These are phyloP conservation scores for Mycogone perniciosa DNA, from an alignment of 2,329 filamentous ascomycete genomes.

Conservation along the genomic window DNA sequence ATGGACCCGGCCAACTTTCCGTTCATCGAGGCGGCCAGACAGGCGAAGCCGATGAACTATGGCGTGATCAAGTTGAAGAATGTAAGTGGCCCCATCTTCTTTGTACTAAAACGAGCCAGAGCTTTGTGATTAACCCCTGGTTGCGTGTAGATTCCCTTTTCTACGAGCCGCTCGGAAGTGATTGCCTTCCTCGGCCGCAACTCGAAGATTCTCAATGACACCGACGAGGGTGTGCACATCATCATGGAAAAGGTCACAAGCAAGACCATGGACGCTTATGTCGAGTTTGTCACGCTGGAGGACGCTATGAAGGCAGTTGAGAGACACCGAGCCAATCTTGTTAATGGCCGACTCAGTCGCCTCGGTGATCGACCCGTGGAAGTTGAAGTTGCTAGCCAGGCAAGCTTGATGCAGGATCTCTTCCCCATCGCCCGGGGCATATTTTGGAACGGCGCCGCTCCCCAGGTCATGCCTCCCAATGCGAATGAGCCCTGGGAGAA, in stretches of 20 bases:
- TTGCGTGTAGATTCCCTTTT: conserved; percentile 46
- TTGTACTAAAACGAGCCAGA: neutral
- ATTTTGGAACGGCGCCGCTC: conserved; percentile 45
- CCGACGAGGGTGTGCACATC: conserved; percentile 53
- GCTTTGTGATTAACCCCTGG: neutral
- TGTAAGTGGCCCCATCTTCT: conserved; percentile 29
- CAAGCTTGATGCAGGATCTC: conserved; percentile 52
- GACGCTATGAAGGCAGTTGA: conserved; percentile 50
- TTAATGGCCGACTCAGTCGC: conserved; percentile 37
- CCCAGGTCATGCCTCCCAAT: conserved; percentile 32
- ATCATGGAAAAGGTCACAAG: conserved; percentile 58
- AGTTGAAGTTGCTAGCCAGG: conserved; percentile 50
- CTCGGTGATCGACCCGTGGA: conserved; percentile 54
- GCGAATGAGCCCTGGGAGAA: conserved; percentile 39
- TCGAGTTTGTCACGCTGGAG: conserved; percentile 48
- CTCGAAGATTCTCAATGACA: conserved; percentile 47
- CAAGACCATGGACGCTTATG: conserved; percentile 57
- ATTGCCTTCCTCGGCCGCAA: conserved; percentile 54
- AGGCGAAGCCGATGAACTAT: conserved; percentile 23
- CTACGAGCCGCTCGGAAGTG: conserved; percentile 46
- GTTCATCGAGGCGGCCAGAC: conserved; percentile 36
- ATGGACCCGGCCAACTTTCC: conserved; percentile 38
- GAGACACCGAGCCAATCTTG: conserved; percentile 35
- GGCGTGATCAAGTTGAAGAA: conserved; percentile 47
- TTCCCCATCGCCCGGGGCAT: conserved; percentile 54